These are phyloP conservation scores for Telopea speciosissima DNA, from an alignment of 177 flowering plant genomes.

Conservation along the genomic window DNA sequence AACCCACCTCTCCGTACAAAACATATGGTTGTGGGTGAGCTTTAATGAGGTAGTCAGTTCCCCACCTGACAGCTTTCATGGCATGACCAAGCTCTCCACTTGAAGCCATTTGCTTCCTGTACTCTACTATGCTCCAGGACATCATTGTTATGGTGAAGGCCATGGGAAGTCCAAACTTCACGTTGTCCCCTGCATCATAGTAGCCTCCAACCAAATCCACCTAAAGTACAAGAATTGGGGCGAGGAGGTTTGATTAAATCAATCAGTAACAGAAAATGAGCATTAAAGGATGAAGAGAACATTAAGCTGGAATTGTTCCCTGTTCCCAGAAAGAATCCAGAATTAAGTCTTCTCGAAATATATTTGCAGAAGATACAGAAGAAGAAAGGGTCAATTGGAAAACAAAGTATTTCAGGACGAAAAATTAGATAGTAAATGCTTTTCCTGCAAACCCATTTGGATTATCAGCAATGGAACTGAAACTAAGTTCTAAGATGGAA, in stretches of 20 bases:
- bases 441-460: background rate
- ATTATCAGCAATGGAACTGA: background rate
- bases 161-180: slow-evolving; percentile 40
- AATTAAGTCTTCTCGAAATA: no score
- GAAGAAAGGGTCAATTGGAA: background rate
- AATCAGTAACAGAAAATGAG: no score
- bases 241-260: background rate
- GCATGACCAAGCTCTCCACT: slow-evolving; percentile 30
- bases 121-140: slow-evolving; percentile 33
- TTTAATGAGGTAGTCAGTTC: slow-evolving; percentile 37
- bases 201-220: slow-evolving; percentile 40
- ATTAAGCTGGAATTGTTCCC: background rate
- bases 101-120: slow-evolving; percentile 19
- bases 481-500: background rate
- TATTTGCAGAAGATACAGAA: background rate
- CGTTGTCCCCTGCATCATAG: slow-evolving; percentile 41
- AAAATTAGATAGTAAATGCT: background rate
- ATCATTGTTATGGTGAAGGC: slow-evolving; percentile 36
- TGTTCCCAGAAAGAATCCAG: no score
- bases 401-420: background rate
- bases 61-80: slow-evolving; percentile 32
- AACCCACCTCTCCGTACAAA: slow-evolving; percentile 30
- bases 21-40: slow-evolving; percentile 34
- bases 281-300: no score
- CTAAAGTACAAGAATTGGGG: slow-evolving; percentile 4